These are phyloP conservation scores for Pythium sukuiense DNA, from an alignment of 352 stramenopile species.

Conservation along the genomic window DNA sequence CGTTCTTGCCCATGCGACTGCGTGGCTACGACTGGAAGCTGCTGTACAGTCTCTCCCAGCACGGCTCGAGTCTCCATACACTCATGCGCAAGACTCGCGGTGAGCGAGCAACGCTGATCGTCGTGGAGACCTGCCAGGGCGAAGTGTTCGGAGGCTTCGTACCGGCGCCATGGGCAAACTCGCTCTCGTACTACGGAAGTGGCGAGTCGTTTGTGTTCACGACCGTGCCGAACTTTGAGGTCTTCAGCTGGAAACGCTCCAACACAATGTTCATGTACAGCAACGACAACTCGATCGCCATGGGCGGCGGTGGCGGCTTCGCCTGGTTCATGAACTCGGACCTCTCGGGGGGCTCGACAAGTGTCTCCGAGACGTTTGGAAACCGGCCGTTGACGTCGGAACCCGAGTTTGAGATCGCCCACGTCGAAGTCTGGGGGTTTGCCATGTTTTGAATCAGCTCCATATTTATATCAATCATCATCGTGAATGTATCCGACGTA, in stretches of 20 bases:
- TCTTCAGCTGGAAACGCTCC: slow-evolving; percentile 57
- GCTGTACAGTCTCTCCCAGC: slow-evolving; percentile 59
- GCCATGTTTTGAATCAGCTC: slow-evolving; percentile 42
- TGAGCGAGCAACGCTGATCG: slow-evolving; percentile 46
- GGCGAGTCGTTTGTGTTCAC: slow-evolving; percentile 79
- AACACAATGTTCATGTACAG: slow-evolving; percentile 78
- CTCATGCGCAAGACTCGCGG: slow-evolving; percentile 45
- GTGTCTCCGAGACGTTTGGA: slow-evolving; percentile 52
- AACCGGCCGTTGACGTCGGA: slow-evolving; percentile 60
- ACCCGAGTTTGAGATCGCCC: slow-evolving; percentile 52
- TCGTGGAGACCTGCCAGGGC: slow-evolving; percentile 62
- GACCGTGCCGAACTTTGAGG: slow-evolving; percentile 54
- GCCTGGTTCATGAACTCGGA: slow-evolving; percentile 71
- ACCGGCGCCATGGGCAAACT: slow-evolving; percentile 44
- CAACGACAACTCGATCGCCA: slow-evolving; percentile 65
- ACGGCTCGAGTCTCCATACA: slow-evolving; percentile 69
- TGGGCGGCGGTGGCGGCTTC: slow-evolving; percentile 71
- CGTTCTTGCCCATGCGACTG: slow-evolving; percentile 45
- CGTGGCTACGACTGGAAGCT: slow-evolving; percentile 70
- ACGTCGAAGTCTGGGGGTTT: slow-evolving; percentile 76
- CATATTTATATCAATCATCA: slow-evolving; percentile 25
- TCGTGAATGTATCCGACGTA: background rate
- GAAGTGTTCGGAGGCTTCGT: slow-evolving; percentile 70
- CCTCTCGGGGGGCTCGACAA: slow-evolving; percentile 54
- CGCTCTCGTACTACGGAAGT: slow-evolving; percentile 65